These are phyloP conservation scores for Ligustrum vulgare DNA, from an alignment of 257 asterid genomes.

Conservation along the genomic window DNA sequence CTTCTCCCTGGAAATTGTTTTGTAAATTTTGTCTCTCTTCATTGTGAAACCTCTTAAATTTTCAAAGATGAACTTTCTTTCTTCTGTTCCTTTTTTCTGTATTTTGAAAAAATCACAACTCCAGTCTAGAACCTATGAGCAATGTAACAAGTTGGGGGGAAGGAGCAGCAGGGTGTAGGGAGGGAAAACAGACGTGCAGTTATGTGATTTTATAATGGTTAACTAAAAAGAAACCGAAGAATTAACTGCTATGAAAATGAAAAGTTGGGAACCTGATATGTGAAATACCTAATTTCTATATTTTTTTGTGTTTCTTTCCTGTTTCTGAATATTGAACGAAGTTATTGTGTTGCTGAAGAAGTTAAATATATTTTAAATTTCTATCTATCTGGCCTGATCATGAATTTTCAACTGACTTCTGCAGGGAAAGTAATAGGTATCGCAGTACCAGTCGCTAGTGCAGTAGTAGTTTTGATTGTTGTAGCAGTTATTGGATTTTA, in stretches of 20 bases:
- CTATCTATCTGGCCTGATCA: background rate
- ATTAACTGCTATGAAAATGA: conserved; percentile 17
- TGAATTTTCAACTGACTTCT: conserved; percentile 16
- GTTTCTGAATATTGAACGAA: background rate
- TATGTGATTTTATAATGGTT: background rate
- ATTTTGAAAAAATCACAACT: background rate
- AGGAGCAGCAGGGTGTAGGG: conserved; percentile 16
- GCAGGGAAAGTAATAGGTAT: conserved; percentile 56
- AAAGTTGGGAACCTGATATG: background rate
- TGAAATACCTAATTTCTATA: background rate
- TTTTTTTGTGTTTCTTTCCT: background rate
- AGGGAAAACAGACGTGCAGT: conserved; percentile 28
- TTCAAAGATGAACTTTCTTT: background rate
- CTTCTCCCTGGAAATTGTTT: background rate
- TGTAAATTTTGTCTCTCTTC: background rate
- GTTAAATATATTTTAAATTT: background rate
- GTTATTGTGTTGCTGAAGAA: background rate
- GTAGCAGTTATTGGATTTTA: conserved; percentile 50
- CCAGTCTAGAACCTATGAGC: background rate
- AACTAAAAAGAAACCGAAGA: background rate
- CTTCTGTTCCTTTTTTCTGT: background rate
- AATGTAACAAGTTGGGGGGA: conserved; percentile 68
- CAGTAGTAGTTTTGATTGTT: conserved; percentile 47
- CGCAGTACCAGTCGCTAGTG: conserved; percentile 48
- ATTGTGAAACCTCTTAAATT: background rate